Evolutionary conservation across 192 early-diverging fungal genomes (phyloP).

Genomic region (Piromyces finnis): DNA sequence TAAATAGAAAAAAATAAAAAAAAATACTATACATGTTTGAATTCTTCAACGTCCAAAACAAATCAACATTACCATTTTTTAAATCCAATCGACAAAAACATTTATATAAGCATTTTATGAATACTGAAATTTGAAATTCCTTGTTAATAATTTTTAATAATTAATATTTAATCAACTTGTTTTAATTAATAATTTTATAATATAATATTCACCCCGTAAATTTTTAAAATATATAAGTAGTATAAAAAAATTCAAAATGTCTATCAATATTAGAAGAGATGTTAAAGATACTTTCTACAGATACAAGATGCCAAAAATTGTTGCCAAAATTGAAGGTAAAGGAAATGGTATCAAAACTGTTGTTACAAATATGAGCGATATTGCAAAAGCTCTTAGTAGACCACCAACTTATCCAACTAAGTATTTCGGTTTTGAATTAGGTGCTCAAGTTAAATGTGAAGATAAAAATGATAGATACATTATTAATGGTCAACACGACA

Average conservation of each 20-base stretch:
- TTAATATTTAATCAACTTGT: neutral
- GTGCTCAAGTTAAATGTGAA: constrained; percentile 79
- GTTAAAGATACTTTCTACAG: constrained; percentile 83
- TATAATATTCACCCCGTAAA: neutral
- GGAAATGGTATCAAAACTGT: constrained; percentile 99
- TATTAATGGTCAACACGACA: constrained; percentile 88
- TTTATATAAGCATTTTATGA: neutral
- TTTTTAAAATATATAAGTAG: neutral
- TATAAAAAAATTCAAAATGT: neutral
- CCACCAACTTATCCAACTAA: constrained; percentile 75
- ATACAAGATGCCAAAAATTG: constrained; percentile 94
- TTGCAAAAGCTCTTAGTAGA: constrained; percentile 71
- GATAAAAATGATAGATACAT: constrained; percentile 82
- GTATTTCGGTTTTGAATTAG: constrained; percentile 92
- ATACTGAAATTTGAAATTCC: neutral
- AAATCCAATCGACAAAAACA: neutral
- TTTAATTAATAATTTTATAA: neutral
- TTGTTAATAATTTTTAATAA: neutral
- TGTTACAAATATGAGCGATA: constrained; percentile 88
- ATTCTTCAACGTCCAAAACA: neutral
- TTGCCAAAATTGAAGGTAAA: constrained; percentile 77
- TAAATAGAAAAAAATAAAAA: neutral
- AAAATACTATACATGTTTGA: neutral
- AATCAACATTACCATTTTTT: neutral
- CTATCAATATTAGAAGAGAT: neutral